Evolutionary conservation across 2,329 filamentous ascomycete genomes (phyloP), one percentile per base, ranked within the genome.

Genomic region (Camptophora hylomeconis): DNA sequence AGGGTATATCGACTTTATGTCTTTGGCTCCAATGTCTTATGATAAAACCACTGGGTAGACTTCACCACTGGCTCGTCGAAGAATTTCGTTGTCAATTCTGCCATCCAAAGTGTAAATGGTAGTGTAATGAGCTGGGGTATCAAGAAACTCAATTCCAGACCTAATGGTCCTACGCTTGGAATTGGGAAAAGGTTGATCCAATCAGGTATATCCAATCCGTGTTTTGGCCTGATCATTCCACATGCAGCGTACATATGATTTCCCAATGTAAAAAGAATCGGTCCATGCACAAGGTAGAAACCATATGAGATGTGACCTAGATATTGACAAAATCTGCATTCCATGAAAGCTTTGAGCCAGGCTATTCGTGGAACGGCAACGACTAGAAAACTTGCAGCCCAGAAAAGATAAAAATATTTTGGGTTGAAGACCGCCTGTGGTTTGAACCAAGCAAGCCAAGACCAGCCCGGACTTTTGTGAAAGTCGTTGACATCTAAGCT

Each of bases 341-440:
- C 53, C 42, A 62, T 61, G 24, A 61, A 47, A 3, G 50, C 37
- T 48, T 64, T 67, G 10, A 76, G 55, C 62, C 62, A 67, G 4
- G 51, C 42, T n/a, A 79, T 60, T n/a, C 66, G 67, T 5, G 68
- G 66, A 3, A 70, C 54, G 1, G 64, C 59, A 1, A 65, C 55
- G 0, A 80, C 63, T 0, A 75, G 46, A 29, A 74, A 59, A 14
- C 59, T 54, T 1, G 73, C 61, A 1, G 71, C 72, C 56, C 63
- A 69, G 46, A 74, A 74, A 3, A 78, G 60, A 45, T 64, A 78
- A 51, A 77, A 77, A 72, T 72, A 78, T 49, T 77, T 78, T 45
- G 62, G 65, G 45, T 77, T 70, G 40, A 61, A 75, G 7, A 74
- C 67, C 1, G 73, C 73, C 44, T 77, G 71, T 0, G 74, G 72